Conservation (phyloP, 108 stramenopile genomes). For the Fistulifera solaris region DNA sequence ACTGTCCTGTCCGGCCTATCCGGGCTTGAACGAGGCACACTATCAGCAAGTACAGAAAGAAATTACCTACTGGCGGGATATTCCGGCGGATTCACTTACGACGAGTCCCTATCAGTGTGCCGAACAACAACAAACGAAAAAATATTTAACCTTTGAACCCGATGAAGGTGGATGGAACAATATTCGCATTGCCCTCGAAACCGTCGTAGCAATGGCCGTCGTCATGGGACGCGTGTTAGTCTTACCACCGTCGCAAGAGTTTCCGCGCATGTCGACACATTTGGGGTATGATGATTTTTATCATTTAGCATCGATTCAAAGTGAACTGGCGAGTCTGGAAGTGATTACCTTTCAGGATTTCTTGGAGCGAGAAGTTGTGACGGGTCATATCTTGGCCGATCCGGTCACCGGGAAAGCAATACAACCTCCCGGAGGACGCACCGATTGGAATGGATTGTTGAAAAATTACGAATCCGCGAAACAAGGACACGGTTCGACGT, state of each 20-base stretch:
- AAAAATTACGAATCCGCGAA: constrained; percentile 1
- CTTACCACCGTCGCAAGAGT: constrained; percentile 68
- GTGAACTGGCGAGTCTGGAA: constrained; percentile 52
- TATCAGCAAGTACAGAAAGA: constrained; percentile 15
- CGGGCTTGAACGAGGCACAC: constrained; percentile 52
- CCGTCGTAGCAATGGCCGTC: constrained; percentile 72
- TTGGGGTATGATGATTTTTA: constrained; percentile 66
- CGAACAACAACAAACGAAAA: constrained; percentile 9
- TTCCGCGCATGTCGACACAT: constrained; percentile 12
- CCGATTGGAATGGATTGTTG: constrained; percentile 49
- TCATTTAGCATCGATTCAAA: constrained; percentile 44
- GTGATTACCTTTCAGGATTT: constrained; percentile 84
- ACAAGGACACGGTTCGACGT: constrained; percentile 13
- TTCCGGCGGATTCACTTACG: constrained; percentile 48
- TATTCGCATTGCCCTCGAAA: constrained; percentile 92
- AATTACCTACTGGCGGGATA: constrained; percentile 84
- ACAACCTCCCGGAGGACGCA: constrained; percentile 45
- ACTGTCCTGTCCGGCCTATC: constrained; percentile 55
- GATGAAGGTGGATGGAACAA: constrained; percentile 94
- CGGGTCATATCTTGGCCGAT: constrained; percentile 32
- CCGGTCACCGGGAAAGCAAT: constrained; percentile 26
- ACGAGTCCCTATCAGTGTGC: constrained; percentile 30
- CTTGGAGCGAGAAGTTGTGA: constrained; percentile 49
- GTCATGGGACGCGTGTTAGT: constrained; percentile 87
- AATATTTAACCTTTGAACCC: constrained; percentile 85